Conservation (phyloP, 805 yeast species). For the Starmerella tilneyi region DNA sequence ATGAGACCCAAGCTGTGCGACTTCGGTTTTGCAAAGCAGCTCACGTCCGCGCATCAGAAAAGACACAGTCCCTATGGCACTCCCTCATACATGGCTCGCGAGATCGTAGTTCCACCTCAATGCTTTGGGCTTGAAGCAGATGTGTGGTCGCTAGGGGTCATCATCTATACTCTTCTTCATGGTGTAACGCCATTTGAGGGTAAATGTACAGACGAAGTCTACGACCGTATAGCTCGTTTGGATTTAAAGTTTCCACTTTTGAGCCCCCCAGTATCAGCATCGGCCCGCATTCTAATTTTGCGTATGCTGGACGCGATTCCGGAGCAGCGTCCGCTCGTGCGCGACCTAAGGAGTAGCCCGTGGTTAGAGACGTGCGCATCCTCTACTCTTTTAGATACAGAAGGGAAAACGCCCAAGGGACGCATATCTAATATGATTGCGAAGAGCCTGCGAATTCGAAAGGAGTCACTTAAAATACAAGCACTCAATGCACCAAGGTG, state of each 20-base stretch:
- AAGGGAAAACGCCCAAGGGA: no score
- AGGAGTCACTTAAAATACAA: no score
- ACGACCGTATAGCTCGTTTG: slow-evolving; percentile 71
- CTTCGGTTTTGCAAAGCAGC: slow-evolving; percentile 86
- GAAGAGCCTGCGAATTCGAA: no score
- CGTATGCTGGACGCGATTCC: slow-evolving; percentile 65
- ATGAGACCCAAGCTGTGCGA: slow-evolving; percentile 94
- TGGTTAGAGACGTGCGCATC: no score
- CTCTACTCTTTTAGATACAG: no score
- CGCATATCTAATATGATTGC: no score
- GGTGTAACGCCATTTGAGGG: slow-evolving; percentile 97
- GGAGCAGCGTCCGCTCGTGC: slow-evolving; percentile 61
- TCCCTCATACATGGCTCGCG: slow-evolving; percentile 97
- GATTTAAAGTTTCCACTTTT: slow-evolving; percentile 71
- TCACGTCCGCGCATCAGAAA: slow-evolving; percentile 58
- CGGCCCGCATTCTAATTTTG: slow-evolving; percentile 55
- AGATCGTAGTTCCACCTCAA: slow-evolving; percentile 51
- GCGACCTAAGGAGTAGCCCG: slow-evolving; percentile 39
- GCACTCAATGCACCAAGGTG: no score
- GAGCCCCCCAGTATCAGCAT: slow-evolving; percentile 43
- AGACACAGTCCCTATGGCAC: slow-evolving; percentile 94
- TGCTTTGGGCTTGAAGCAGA: slow-evolving; percentile 95
- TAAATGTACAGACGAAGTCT: slow-evolving; percentile 76
- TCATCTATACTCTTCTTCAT: slow-evolving; percentile 77
- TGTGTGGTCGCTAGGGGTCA: slow-evolving; percentile 96